Evolutionary conservation across 345 rosid genomes (phyloP).

Genomic region (Mallotus nudiflorus): DNA sequence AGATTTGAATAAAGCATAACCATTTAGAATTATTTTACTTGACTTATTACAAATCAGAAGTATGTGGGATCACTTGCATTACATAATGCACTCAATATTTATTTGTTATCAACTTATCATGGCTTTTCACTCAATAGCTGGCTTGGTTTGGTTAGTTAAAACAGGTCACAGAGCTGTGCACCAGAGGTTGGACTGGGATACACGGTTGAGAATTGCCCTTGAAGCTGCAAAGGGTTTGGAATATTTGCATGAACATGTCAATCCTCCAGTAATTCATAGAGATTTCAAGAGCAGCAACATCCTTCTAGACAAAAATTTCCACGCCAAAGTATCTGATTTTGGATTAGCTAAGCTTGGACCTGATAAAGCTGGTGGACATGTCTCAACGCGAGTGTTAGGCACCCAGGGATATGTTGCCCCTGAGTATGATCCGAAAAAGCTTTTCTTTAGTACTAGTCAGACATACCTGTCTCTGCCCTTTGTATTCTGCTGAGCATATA

Average conservation of each 20-base stretch:
- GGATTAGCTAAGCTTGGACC: constrained; percentile 38
- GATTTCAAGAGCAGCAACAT: constrained; percentile 35
- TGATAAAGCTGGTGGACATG: constrained; percentile 33
- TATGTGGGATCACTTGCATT: background rate
- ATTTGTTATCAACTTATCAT: background rate
- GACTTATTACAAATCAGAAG: background rate
- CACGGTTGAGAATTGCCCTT: constrained; percentile 33
- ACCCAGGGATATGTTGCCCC: constrained; percentile 37
- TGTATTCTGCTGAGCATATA: background rate
- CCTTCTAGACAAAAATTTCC: constrained; percentile 31
- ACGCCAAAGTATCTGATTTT: constrained; percentile 33
- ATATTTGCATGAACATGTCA: constrained; percentile 35
- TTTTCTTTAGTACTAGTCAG: background rate
- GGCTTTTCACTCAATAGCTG: background rate
- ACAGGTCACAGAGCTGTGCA: constrained; percentile 55
- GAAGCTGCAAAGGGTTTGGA: constrained; percentile 38
- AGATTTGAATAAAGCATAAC: background rate
- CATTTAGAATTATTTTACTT: background rate
- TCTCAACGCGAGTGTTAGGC: constrained; percentile 33
- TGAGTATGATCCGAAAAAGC: constrained; percentile 11
- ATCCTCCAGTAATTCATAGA: constrained; percentile 37
- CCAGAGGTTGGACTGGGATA: constrained; percentile 31
- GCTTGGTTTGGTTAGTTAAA: constrained; percentile 5
- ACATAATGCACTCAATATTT: background rate
- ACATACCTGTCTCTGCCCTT: background rate